A percentile compares a stretch with the other conserved stretches of the same genome.
Conservation (phyloP, 2,329 filamentous ascomycete species). For the Capronia americana region DNA sequence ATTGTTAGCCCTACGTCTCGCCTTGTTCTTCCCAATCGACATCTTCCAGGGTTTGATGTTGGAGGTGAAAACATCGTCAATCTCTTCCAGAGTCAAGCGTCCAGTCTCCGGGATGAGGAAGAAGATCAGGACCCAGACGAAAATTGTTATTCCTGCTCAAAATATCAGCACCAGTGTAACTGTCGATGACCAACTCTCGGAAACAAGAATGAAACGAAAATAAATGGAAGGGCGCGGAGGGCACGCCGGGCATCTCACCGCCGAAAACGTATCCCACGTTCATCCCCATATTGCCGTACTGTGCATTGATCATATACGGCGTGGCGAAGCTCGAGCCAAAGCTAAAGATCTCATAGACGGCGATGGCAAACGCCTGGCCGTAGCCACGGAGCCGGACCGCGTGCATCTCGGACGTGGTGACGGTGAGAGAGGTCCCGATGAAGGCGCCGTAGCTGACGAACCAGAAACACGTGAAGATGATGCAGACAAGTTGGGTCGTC, state of each 20-base stretch:
- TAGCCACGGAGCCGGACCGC: slow-evolving; percentile 2
- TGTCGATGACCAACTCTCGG: too few relatives aligned
- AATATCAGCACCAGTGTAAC: background rate
- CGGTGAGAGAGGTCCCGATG: background rate
- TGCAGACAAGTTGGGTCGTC: background rate
- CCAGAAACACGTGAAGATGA: background rate
- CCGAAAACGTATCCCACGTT: background rate
- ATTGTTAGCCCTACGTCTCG: background rate
- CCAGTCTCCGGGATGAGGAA: background rate
- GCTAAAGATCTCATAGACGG: background rate
- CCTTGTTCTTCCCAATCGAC: background rate
- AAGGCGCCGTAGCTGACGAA: background rate
- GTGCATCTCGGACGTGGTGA: slow-evolving; percentile 1
- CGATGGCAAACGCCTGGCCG: background rate
- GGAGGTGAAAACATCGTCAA: background rate
- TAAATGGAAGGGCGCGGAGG: too few relatives aligned
- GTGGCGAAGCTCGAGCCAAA: slow-evolving; percentile 1
- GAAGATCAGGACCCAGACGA: background rate
- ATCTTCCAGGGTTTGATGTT: background rate
- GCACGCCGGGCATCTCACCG: background rate
- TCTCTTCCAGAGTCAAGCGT: slow-evolving; percentile 1
- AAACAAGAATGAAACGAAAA: too few relatives aligned
- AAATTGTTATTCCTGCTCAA: background rate
- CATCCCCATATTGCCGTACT: background rate
- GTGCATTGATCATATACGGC: background rate